Evolutionary conservation across 2,329 filamentous ascomycete genomes (phyloP).

Genomic region (Aureobasidium sp.): DNA sequence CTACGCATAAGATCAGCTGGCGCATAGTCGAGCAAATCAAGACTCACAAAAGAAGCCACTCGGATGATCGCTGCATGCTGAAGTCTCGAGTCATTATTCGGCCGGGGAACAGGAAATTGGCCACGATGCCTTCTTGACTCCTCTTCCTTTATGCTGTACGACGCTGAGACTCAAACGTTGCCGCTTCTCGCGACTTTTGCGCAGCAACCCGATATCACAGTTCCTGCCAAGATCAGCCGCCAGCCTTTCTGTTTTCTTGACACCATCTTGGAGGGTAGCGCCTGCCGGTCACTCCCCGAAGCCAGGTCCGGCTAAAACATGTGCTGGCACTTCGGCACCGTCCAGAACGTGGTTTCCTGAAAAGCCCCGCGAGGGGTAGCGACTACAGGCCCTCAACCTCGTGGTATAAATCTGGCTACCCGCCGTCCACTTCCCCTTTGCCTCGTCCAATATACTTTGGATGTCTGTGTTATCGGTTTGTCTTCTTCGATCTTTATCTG

Average conservation of each 20-base stretch:
- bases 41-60: neutral
- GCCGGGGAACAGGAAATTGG: constrained; percentile 6
- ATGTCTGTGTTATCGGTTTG: neutral
- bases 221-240: constrained; percentile 9
- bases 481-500: neutral
- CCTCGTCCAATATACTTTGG: constrained; percentile 1
- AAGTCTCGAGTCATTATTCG: constrained; percentile 6
- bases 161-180: neutral
- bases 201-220: constrained; percentile 6
- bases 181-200: constrained; percentile 3
- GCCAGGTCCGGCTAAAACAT: constrained; percentile 5
- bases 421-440: neutral
- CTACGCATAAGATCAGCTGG: constrained; percentile 9
- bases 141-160: constrained; percentile 7
- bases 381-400: neutral
- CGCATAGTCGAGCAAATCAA: constrained; percentile 5
- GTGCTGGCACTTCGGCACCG: constrained; percentile 2
- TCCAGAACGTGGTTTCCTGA: neutral
- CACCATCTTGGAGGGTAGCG: constrained; percentile 4
- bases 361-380: neutral
- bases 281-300: constrained; percentile 9
- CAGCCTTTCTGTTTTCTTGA: neutral
- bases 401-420: neutral
- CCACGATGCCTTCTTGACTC: constrained; percentile 1
- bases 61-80: constrained; percentile 10